Percentiles rank a stretch among this genome's conserved stretches.
Evolutionary conservation across 306 rosid species (phyloP).

Genomic region (Quillaja saponaria): DNA sequence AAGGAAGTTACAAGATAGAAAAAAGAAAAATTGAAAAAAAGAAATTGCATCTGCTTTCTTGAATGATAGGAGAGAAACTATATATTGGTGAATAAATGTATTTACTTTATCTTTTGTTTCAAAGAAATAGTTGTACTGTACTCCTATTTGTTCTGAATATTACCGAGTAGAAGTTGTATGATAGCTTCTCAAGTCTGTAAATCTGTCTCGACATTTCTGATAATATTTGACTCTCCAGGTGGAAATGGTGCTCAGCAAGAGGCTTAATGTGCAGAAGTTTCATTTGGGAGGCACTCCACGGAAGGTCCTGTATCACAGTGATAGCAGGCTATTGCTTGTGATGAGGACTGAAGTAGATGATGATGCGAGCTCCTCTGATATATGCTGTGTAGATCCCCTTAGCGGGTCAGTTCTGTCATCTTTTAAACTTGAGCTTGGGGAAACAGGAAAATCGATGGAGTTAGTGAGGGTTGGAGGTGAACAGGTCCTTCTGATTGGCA

Average conservation of each 20-base stretch:
- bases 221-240: constrained; percentile 57
- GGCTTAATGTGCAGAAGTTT: constrained; percentile 92
- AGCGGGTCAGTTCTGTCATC: constrained; percentile 77
- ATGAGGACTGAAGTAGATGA: constrained; percentile 78
- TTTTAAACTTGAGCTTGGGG: constrained; percentile 77
- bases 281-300: constrained; percentile 90
- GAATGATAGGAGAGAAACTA: no score
- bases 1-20: no score
- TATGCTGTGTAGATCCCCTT: constrained; percentile 85
- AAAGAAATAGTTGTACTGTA: neutral
- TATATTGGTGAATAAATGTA: no score
- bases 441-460: constrained; percentile 88
- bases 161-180: constrained; percentile 13
- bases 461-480: constrained; percentile 73
- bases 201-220: constrained; percentile 32
- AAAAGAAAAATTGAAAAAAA: no score
- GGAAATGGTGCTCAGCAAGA: constrained; percentile 93
- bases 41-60: no score
- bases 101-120: no score
- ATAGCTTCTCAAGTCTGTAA: constrained; percentile 28
- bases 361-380: constrained; percentile 67
- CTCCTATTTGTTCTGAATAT: constrained; percentile 25
- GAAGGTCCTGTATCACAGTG: constrained; percentile 84
- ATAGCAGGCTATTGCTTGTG: constrained; percentile 82
- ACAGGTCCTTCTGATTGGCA: constrained; percentile 84